Evolutionary conservation across 2,329 filamentous ascomycete species (phyloP).

Genomic region (Sarocladium oryzae): DNA sequence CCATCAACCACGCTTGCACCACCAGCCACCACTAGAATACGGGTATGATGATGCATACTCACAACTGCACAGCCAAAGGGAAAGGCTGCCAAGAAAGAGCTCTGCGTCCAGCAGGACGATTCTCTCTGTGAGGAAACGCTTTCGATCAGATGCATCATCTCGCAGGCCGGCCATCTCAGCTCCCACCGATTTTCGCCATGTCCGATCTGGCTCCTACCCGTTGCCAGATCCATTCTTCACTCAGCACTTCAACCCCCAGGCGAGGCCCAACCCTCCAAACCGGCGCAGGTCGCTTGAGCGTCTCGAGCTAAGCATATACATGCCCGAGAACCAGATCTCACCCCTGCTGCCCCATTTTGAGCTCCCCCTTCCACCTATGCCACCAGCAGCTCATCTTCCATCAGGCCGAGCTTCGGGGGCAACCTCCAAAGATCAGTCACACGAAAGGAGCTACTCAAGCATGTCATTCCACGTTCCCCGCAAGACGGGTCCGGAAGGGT

Average conservation of each 20-base stretch:
- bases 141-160: conserved; percentile 38
- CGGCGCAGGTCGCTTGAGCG: conserved; percentile 41
- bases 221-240: conserved; percentile 19
- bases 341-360: conserved; percentile 49
- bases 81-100: conserved; percentile 15
- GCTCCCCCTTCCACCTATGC: conserved; percentile 31
- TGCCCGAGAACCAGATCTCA: conserved; percentile 38
- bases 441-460: conserved; percentile 37
- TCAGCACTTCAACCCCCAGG: conserved; percentile 5
- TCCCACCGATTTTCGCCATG: conserved; percentile 54
- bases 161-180: conserved; percentile 51
- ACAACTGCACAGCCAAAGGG: conserved; percentile 13
- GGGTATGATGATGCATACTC: conserved; percentile 15
- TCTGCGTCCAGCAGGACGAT: conserved; percentile 30
- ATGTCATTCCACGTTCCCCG: conserved; percentile 52
- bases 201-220: conserved; percentile 42
- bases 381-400: conserved; percentile 26
- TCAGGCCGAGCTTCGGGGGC: conserved; percentile 17
- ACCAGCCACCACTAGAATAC: conserved; percentile 14
- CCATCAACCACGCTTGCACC: not conserved
- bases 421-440: not conserved
- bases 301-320: conserved; percentile 50
- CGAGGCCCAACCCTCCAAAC: conserved; percentile 15
- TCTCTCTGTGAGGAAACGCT: conserved; percentile 40
- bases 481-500: conserved; percentile 20